phyloP scores from a whole-genome alignment of 2,329 filamentous ascomycete species.

The Blumeriella jaapii region DNA sequence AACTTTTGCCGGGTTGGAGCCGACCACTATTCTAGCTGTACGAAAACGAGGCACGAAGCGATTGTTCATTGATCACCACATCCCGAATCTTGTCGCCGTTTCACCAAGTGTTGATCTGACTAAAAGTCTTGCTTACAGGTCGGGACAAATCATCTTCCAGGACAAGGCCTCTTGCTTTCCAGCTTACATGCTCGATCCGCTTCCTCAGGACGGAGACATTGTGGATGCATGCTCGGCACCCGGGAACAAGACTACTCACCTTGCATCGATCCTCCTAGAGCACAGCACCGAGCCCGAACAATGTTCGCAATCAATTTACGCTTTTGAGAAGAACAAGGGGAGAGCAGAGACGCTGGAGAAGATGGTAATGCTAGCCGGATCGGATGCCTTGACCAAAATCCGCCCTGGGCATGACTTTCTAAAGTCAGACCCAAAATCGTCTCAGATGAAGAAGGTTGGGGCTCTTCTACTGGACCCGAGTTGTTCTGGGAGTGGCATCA shows the following conservation, averaged over 20 bases:
- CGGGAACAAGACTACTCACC: conserved; percentile 93
- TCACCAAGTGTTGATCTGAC: conserved; percentile 61
- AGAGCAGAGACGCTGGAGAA: conserved; percentile 68
- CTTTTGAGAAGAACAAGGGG: conserved; percentile 64
- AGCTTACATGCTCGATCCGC: conserved; percentile 70
- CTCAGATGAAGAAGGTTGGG: conserved; percentile 57
- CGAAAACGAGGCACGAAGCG: conserved; percentile 36
- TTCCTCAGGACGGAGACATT: conserved; percentile 56
- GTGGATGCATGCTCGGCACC: conserved; percentile 93
- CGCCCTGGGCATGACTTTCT: conserved; percentile 73
- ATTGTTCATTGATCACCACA: conserved; percentile 64
- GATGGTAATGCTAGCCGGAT: conserved; percentile 74
- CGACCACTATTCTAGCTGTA: conserved; percentile 43
- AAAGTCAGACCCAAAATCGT: conserved; percentile 52
- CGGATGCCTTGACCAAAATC: conserved; percentile 53
- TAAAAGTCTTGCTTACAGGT: conserved; percentile 59
- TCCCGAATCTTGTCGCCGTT: conserved; percentile 75
- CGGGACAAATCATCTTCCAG: conserved; percentile 76
- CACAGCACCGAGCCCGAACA: conserved; percentile 27
- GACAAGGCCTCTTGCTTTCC: conserved; percentile 97
- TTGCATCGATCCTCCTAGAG: conserved; percentile 57
- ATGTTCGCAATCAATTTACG: conserved; percentile 46
- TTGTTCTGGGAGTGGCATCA: conserved; percentile 90
- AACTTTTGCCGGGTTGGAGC: conserved; percentile 56
- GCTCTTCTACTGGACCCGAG: conserved; percentile 83